Evolutionary conservation across 2,329 filamentous ascomycete species (phyloP), one percentile per base, ranked within the genome.

Genomic region (Stagonosporopsis vannaccii): DNA sequence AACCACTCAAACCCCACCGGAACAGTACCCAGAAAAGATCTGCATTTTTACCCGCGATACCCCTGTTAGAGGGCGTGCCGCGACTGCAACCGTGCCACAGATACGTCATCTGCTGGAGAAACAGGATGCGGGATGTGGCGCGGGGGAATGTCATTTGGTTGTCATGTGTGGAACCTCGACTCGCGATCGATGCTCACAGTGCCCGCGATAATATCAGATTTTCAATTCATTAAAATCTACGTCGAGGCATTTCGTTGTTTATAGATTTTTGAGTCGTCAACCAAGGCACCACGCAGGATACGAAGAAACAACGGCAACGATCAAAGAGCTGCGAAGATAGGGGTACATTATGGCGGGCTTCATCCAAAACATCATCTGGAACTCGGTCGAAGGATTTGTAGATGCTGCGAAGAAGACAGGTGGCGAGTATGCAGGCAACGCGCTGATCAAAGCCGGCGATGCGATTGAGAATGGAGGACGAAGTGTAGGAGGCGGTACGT

Each of bases 371-470:
- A 75, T 77, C 41, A 57, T 77, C 30, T 73, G 71, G 67, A 75
- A 75, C 57, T 74, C 70, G 19, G 69, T 77, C 15, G 66, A 68
- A 20, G 75, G 75, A 2, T 75, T 75, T 43, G 72, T 76, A 1
- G 73, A 75, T 35, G 73, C 71, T 0, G 74, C 73, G 11, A 75
- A 67, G 47, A 64, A 70, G 26, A 69, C 73, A 8, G 74, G 66
- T 15, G 75, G 75, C 7, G 73, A 71, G 44, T 77, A 69, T 57
- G 75, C 73, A 3, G 75, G 75, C 5, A 72, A 75, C 58, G 73
- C 72, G 1, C 56, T 76, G 57, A 73, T 74, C 42, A 75, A 74
- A 51, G 73, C 71, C 8, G 75, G 75, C 2, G 72, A 77, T 52
- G 40, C 72, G 62, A 71, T 77, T 51, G 75, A 77, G 53, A 70